A percentile compares a stretch with the other conserved stretches of the same genome.
Evolutionary conservation across 129 eudicot species (phyloP).

Genomic region (Chrysanthemum makinoi): DNA sequence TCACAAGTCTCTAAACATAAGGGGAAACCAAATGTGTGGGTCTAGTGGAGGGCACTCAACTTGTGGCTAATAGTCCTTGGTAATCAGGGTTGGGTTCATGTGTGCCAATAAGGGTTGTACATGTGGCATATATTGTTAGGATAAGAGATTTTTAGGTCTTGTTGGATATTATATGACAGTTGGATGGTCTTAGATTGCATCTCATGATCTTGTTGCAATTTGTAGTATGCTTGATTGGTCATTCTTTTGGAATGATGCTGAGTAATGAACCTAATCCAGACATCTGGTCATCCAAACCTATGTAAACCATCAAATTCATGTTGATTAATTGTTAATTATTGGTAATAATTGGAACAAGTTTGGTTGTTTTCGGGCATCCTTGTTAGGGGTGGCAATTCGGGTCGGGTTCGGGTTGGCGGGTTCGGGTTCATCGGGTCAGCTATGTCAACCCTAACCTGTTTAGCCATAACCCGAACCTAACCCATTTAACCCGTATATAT

Average conservation of each 20-base stretch:
- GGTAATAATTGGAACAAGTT: neutral
- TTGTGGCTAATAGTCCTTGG: neutral
- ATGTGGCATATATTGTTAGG: neutral
- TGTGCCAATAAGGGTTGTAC: slow-evolving; percentile 5
- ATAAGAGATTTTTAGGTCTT: neutral
- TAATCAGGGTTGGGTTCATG: slow-evolving; percentile 1
- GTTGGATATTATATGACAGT: slow-evolving; percentile 7
- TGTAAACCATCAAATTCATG: neutral
- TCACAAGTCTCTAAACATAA: slow-evolving; percentile 4
- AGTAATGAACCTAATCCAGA: neutral
- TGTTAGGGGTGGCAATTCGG: too few relatives aligned
- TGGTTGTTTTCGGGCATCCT: neutral
- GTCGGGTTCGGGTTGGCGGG: too few relatives aligned
- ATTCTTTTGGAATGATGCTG: slow-evolving; percentile 10
- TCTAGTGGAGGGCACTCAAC: neutral
- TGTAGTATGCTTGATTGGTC: slow-evolving; percentile 24
- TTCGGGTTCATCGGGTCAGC: too few relatives aligned
- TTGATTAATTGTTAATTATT: neutral
- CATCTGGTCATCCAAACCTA: neutral
- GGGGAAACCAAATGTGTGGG: slow-evolving; percentile 15
- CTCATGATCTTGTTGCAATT: slow-evolving; percentile 23
- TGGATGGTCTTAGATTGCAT: slow-evolving; percentile 31
- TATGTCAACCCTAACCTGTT: too few relatives aligned
- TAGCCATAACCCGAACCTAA: too few relatives aligned
- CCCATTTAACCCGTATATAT: too few relatives aligned